Conservation (phyloP, 768 basidiomycete genomes). For the Fistulinella prunicolor region DNA sequence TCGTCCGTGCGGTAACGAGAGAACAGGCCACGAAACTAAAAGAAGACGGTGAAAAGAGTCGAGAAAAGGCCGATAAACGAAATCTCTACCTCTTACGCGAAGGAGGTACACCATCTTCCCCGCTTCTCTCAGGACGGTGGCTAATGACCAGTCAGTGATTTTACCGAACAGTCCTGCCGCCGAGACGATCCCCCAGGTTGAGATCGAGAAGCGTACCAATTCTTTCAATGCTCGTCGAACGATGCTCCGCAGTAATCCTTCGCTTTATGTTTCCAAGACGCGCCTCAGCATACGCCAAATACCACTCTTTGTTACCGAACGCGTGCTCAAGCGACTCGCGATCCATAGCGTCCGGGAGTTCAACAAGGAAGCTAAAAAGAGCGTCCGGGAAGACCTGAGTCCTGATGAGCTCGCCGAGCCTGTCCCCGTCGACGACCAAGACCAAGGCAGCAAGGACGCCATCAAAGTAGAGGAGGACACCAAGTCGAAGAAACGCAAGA, state of each 20-base stretch:
- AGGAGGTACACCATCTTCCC: slow-evolving; percentile 64
- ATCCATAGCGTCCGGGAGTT: slow-evolving; percentile 78
- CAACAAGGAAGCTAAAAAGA: slow-evolving; percentile 69
- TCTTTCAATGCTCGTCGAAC: slow-evolving; percentile 84
- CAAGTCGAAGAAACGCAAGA: slow-evolving; percentile 25
- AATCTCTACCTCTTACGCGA: slow-evolving; percentile 95
- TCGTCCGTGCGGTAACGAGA: slow-evolving; percentile 84
- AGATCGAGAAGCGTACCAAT: slow-evolving; percentile 79
- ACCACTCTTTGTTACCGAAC: slow-evolving; percentile 87
- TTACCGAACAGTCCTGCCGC: slow-evolving; percentile 85
- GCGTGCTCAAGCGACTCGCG: slow-evolving; percentile 83
- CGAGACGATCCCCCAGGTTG: slow-evolving; percentile 60
- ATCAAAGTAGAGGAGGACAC: slow-evolving; percentile 23
- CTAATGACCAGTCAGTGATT: slow-evolving; percentile 58
- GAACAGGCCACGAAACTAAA: slow-evolving; percentile 86
- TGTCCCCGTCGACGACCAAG: slow-evolving; percentile 25
- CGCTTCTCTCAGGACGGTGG: neutral
- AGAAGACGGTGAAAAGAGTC: slow-evolving; percentile 79
- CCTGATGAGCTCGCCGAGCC: slow-evolving; percentile 67
- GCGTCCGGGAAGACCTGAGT: slow-evolving; percentile 55
- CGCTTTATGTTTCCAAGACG: slow-evolving; percentile 90
- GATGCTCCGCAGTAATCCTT: slow-evolving; percentile 87
- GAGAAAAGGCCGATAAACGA: slow-evolving; percentile 90
- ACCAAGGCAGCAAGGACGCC: slow-evolving; percentile 20
- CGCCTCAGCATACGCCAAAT: slow-evolving; percentile 93